Conservation (phyloP, 768 basidiomycete species). For the Candolleomyces efflorescens region DNA sequence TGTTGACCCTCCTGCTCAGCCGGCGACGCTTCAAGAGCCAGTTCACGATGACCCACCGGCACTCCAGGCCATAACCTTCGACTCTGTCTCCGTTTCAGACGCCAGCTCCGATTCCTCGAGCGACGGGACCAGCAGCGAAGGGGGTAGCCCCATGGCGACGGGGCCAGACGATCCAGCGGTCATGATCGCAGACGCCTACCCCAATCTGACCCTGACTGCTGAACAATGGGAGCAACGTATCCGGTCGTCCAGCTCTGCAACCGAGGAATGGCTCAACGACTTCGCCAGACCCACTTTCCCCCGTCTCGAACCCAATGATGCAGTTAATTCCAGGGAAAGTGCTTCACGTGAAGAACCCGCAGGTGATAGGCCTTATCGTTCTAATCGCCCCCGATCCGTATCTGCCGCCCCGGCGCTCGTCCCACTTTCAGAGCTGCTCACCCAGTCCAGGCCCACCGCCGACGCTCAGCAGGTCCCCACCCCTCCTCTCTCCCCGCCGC, state of each 20-base stretch:
- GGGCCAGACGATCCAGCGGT: constrained; percentile 38
- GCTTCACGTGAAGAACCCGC: neutral
- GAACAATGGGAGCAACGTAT: constrained; percentile 16
- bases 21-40: neutral
- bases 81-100: constrained; percentile 24
- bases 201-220: constrained; percentile 8
- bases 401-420: constrained; percentile 10
- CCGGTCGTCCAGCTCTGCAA: neutral
- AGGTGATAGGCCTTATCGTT: constrained; percentile 11
- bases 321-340: neutral
- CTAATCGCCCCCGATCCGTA: constrained; percentile 13
- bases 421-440: neutral
- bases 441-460: neutral
- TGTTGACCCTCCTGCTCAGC: neutral
- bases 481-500: constrained; percentile 2
- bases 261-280: neutral
- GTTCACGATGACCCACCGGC: constrained; percentile 1
- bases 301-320: neutral
- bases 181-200: constrained; percentile 35
- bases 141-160: constrained; percentile 44
- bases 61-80: constrained; percentile 15
- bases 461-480: neutral
- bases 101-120: constrained; percentile 33
- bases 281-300: neutral
- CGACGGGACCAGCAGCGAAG: constrained; percentile 27